These are phyloP conservation scores for Fraxinus pennsylvanica DNA, from an alignment of 257 asterid genomes.

Conservation along the genomic window DNA sequence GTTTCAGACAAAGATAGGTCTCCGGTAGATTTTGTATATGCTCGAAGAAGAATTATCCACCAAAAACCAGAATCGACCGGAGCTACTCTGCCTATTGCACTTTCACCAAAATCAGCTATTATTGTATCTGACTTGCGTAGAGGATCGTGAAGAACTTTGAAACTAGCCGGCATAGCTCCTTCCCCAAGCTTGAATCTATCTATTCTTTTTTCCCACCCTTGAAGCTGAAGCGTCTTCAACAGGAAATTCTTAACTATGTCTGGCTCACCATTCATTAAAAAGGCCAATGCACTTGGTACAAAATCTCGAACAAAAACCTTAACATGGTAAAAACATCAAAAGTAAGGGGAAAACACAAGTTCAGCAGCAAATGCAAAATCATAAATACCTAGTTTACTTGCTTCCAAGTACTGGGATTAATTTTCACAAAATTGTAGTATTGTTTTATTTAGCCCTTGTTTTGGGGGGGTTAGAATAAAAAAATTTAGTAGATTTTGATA, in stretches of 20 bases:
- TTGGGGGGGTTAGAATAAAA: too few species aligned
- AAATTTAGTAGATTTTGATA: too few species aligned
- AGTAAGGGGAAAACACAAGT: background rate
- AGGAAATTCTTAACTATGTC: constrained; percentile 73
- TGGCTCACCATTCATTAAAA: constrained; percentile 75
- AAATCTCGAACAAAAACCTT: constrained; percentile 80
- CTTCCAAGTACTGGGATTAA: background rate
- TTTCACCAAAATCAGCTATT: constrained; percentile 79
- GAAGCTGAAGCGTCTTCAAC: constrained; percentile 74
- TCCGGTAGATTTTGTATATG: constrained; percentile 77
- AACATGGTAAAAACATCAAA: constrained; percentile 5
- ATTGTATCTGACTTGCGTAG: constrained; percentile 60
- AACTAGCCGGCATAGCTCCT: constrained; percentile 82
- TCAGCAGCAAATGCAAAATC: background rate
- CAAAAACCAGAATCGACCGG: constrained; percentile 88
- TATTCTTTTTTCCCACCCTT: constrained; percentile 71
- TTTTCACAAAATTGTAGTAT: background rate
- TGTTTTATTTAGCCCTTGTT: background rate
- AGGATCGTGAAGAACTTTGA: constrained; percentile 77
- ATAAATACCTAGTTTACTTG: background rate
- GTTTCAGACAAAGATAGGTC: constrained; percentile 64
- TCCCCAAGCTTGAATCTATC: constrained; percentile 82
- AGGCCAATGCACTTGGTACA: constrained; percentile 79
- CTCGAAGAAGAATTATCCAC: constrained; percentile 88
- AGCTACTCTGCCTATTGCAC: constrained; percentile 83